These are phyloP conservation scores for Aechmea fasciata DNA, from an alignment of 176 grass and related monocot genomes.

Conservation along the genomic window DNA sequence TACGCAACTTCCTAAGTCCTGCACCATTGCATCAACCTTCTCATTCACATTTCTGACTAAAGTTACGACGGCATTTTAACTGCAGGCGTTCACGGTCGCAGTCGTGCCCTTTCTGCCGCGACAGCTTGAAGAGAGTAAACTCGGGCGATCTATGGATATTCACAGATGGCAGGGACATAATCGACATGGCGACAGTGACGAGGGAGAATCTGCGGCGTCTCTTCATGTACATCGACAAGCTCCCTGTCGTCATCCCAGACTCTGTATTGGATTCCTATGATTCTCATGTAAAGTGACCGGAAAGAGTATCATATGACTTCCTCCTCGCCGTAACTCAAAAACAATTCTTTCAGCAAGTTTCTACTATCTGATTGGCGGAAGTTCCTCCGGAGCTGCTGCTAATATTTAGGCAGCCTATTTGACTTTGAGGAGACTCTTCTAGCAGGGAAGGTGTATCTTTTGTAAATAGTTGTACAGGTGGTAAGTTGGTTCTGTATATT, in stretches of 20 bases:
- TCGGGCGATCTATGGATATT: slow-evolving; percentile 75
- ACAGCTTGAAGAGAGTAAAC: slow-evolving; percentile 71
- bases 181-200: slow-evolving; percentile 60
- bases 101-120: slow-evolving; percentile 86
- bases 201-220: slow-evolving; percentile 62
- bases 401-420: slow-evolving; percentile 27
- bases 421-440: slow-evolving; percentile 13
- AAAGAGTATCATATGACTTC: slow-evolving; percentile 10
- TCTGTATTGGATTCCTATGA: slow-evolving; percentile 72
- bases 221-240: slow-evolving; percentile 68
- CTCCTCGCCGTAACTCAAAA: neutral
- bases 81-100: slow-evolving; percentile 73
- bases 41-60: neutral
- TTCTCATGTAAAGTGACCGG: slow-evolving; percentile 80
- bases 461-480: slow-evolving; percentile 53
- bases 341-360: slow-evolving; percentile 23
- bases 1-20: neutral
- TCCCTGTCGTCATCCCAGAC: slow-evolving; percentile 58
- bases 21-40: neutral
- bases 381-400: slow-evolving; percentile 40
- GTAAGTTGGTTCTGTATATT: slow-evolving; percentile 11
- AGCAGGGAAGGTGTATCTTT: slow-evolving; percentile 1
- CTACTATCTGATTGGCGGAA: slow-evolving; percentile 42
- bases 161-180: slow-evolving; percentile 39
- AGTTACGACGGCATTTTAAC: neutral